Evolutionary conservation across 2,329 filamentous ascomycete species (phyloP), one percentile per base, ranked within the genome.

Genomic region (Hymenoscyphus albidus): DNA sequence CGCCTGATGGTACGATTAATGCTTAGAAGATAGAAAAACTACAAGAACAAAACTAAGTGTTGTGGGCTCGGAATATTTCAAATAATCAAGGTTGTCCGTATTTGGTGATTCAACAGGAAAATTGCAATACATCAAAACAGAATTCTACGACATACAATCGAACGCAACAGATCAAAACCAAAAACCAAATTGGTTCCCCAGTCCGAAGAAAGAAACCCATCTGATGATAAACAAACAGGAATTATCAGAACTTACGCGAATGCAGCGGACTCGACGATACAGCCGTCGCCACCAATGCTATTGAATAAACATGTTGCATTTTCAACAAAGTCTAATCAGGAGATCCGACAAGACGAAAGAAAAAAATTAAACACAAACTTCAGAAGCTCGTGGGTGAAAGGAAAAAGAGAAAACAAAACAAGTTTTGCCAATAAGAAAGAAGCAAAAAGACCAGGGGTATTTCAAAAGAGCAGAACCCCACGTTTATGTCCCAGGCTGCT

Each of bases 231-330:
- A 38, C 18, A 48, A 18, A 40, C 7, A 32, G 40, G 10, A 39
- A 55, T 22, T 57, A 42, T 54, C 13, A 62, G 16, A 48, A 64
- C 64, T 65, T 64, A 68, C 64, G 56, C 62, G 62, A 63, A 55
- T 27, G 56, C 63, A 69, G 66, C 16, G 67, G 63, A 55, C 67
- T 64, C 12, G 65, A 64, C 56, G 57, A 63, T 44, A 68, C 68
- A 27, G 61, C 56, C 65, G 61, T 51, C 42, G 68, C 64, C 58
- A 60, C 64, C 55, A 62, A 56, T 39, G 65, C 57, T 58, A 69
- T 65, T 63, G 70, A 65, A 64, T 65, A 42, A 64, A 62, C 65
- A 62, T 64, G 40, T n/a, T 65, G 65, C 65, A 70, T 68, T 13
- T 59, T 60, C 22, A 35, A 42, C 51, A 40, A 27, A 27, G 18